Conservation (phyloP, 352 stramenopile genomes). For the Globisporangium polare region DNA sequence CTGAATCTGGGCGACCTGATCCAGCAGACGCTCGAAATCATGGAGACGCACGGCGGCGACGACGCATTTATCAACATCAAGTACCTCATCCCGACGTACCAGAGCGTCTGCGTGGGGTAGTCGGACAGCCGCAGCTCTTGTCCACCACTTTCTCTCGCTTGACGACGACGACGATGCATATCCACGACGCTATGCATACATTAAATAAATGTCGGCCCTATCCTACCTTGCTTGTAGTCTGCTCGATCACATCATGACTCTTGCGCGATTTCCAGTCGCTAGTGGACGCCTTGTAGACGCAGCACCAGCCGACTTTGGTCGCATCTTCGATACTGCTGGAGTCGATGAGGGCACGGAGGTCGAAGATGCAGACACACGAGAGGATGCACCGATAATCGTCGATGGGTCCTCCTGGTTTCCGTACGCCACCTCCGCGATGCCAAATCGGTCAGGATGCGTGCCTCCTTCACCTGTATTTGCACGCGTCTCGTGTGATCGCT, state of each 20-base stretch:
- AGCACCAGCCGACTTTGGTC: conserved; percentile 26
- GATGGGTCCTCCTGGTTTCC: conserved; percentile 2
- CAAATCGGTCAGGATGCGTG: neutral
- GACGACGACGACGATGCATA: conserved; percentile 6
- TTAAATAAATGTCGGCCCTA: conserved; percentile 8
- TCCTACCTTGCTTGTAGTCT: neutral
- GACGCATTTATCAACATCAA: conserved; percentile 99
- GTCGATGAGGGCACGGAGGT: neutral
- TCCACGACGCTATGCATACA: neutral
- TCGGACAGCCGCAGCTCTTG: neutral
- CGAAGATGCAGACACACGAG: neutral
- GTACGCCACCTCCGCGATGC: neutral
- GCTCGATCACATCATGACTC: neutral
- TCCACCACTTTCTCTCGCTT: neutral
- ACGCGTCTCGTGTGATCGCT: neutral
- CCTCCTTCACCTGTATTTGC: neutral
- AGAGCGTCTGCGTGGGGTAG: conserved; percentile 87
- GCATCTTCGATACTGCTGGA: neutral
- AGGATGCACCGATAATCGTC: no score
- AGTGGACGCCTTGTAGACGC: neutral
- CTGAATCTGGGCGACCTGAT: conserved; percentile 96
- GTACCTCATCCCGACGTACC: conserved; percentile 96
- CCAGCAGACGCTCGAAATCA: conserved; percentile 95
- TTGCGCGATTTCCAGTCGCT: neutral
- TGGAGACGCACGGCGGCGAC: conserved; percentile 94